Evolutionary conservation across 2,329 filamentous ascomycete genomes (phyloP), one percentile per base, ranked within the genome.

Genomic region (Alternaria metachromatica): DNA sequence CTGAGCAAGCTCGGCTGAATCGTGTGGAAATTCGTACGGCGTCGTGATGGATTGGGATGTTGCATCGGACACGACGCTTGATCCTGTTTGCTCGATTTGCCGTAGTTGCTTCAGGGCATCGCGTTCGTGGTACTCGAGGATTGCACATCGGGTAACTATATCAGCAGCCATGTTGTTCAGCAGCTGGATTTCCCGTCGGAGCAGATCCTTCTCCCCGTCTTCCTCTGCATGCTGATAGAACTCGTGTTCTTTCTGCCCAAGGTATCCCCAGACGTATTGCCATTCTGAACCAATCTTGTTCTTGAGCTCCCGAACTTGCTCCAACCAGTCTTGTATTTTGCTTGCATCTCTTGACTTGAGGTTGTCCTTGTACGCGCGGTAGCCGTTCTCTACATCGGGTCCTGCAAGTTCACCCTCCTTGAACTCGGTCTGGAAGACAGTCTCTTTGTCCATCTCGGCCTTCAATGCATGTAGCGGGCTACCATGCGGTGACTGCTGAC

Each of bases 61-160:
- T 23, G 3, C 10, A 18, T 53, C 28, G 6, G 37, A 13, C 20
- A 12, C 49, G n/a, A 33, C 30, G 21, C 11, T 15, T 8, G 41
- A 10, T 15, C 60, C 55, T 21, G 60, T 30, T 23, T 65, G 55
- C 44, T 55, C 21, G 5, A 66, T 63, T 25, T 68, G 68, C 13
- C 55, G n/a, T 2, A 73, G 55, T 37, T 63, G 69, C 51, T 71
- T 73, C 8, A 55, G 57, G 8, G 62, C 55, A 33, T 73, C 69
- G 15, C 64, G 58, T 51, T 68, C 61, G 41, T 66, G 64, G 37
- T 65, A 71, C n/a, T 25, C 55, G 15, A 71, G 49, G 2, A 72
- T 56, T 6, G 69, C 62, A 45, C 64, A 57, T 13, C 70, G 59
- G 1, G 30, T 37, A 2, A 58, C 48, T 21, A 65, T 45, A 11